phyloP scores from a whole-genome alignment of 225 moss, liverwort and hornwort genomes.

The Bryoerythrophyllum caledonicum region DNA sequence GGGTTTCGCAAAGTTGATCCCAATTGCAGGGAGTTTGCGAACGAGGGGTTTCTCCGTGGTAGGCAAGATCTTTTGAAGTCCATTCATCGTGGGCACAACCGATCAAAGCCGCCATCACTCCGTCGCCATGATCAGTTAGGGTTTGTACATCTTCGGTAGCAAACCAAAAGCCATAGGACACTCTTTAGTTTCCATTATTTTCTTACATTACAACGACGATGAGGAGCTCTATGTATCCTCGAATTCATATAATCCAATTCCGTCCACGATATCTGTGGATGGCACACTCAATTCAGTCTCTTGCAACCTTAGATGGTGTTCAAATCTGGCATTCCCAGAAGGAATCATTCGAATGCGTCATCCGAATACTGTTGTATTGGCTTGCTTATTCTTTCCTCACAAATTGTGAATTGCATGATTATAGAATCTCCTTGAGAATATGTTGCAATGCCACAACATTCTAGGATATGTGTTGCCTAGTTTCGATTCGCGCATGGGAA shows the following conservation, averaged over 20 bases:
- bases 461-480: not conserved
- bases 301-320: not conserved
- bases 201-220: not conserved
- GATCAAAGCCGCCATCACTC: too few relatives aligned
- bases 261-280: conserved; percentile 18
- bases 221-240: not conserved
- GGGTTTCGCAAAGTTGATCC: too few relatives aligned
- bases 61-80: too few relatives aligned
- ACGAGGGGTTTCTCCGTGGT: too few relatives aligned
- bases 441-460: not conserved
- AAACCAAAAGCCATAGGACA: too few relatives aligned
- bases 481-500: not conserved
- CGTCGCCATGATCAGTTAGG: not conserved
- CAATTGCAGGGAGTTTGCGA: too few relatives aligned
- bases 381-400: not conserved
- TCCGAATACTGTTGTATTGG: not conserved
- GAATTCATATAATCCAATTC: not conserved
- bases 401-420: not conserved
- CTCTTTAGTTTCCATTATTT: too few relatives aligned
- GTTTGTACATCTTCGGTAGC: not conserved
- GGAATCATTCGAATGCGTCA: too few relatives aligned
- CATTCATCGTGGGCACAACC: too few relatives aligned
- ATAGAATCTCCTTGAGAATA: not conserved
- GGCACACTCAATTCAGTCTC: not conserved
- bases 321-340: too few relatives aligned